Conservation (phyloP, 345 rosid species). For the Clausena lansium region DNA sequence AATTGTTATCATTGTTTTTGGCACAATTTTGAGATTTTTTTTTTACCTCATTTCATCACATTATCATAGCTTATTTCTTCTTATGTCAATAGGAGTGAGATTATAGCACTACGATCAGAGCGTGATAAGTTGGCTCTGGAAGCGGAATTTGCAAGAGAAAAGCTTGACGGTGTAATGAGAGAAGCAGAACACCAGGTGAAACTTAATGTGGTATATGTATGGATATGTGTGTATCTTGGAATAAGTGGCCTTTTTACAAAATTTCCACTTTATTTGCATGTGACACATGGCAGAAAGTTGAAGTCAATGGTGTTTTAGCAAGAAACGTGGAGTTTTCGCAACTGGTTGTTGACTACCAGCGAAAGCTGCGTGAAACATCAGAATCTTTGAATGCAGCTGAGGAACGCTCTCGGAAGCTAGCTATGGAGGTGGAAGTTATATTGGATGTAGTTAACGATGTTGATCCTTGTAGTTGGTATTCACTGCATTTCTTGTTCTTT, state of each 20-base stretch:
- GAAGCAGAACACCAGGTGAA: constrained; percentile 81
- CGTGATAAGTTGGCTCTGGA: constrained; percentile 77
- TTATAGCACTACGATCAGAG: constrained; percentile 63
- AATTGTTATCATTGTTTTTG: too few relatives aligned
- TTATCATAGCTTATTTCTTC: neutral
- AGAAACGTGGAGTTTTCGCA: constrained; percentile 91
- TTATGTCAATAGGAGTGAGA: constrained; percentile 54
- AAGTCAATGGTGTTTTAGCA: constrained; percentile 57
- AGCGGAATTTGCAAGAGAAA: constrained; percentile 71
- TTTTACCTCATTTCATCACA: neutral
- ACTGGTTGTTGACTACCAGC: constrained; percentile 73
- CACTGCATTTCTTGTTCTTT: constrained; percentile 16
- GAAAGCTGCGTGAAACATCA: constrained; percentile 74
- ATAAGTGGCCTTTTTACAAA: neutral
- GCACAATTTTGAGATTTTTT: neutral
- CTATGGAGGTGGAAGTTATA: constrained; percentile 63
- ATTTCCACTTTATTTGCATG: neutral
- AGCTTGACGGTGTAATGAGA: constrained; percentile 65
- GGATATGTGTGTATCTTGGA: neutral
- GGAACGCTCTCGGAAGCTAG: constrained; percentile 73
- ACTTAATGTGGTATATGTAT: neutral
- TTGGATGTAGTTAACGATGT: neutral
- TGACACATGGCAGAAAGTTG: constrained; percentile 54
- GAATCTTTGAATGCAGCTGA: constrained; percentile 68
- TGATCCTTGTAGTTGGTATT: constrained; percentile 14